Percentiles rank a stretch among this genome's conserved stretches.
Evolutionary conservation across 805 yeast genomes (phyloP).

Genomic region (Nakazawaea ambrosiae): DNA sequence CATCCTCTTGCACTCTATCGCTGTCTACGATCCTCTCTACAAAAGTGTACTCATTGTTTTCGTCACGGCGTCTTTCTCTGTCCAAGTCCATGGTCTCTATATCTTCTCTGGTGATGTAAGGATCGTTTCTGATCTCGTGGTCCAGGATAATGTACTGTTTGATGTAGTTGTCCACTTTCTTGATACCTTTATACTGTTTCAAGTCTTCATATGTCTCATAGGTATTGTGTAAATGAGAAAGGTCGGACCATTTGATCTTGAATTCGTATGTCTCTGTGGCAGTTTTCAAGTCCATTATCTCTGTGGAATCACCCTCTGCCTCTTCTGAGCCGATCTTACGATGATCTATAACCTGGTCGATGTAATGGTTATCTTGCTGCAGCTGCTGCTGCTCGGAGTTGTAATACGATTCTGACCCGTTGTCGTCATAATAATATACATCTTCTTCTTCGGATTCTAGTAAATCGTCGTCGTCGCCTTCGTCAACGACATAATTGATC

Average conservation of each 20-base stretch:
- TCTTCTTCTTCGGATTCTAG: constrained; percentile 36
- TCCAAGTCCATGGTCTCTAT: constrained; percentile 91
- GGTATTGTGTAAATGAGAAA: constrained; percentile 89
- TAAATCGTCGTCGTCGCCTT: constrained; percentile 49
- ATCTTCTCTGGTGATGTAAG: constrained; percentile 82
- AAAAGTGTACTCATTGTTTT: constrained; percentile 71
- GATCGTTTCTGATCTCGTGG: constrained; percentile 70
- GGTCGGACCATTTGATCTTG: constrained; percentile 77
- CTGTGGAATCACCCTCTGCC: constrained; percentile 28
- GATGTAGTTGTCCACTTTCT: constrained; percentile 86
- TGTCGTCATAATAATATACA: constrained; percentile 19
- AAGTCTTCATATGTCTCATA: constrained; percentile 72
- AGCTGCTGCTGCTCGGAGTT: constrained; percentile 15
- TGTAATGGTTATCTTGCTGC: constrained; percentile 16
- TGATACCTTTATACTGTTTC: constrained; percentile 59
- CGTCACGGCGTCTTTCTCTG: constrained; percentile 76
- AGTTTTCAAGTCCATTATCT: constrained; percentile 18
- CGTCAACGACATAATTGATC: constrained; percentile 75
- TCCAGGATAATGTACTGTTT: constrained; percentile 70
- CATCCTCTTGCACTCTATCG: constrained; percentile 61
- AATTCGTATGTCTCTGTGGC: constrained; percentile 34
- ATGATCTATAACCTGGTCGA: constrained; percentile 46
- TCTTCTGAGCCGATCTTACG: constrained; percentile 29
- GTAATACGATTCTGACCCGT: constrained; percentile 12
- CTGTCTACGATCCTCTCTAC: constrained; percentile 90